Evolutionary conservation across 306 rosid genomes (phyloP).

Genomic region (Carpinus fangiana): DNA sequence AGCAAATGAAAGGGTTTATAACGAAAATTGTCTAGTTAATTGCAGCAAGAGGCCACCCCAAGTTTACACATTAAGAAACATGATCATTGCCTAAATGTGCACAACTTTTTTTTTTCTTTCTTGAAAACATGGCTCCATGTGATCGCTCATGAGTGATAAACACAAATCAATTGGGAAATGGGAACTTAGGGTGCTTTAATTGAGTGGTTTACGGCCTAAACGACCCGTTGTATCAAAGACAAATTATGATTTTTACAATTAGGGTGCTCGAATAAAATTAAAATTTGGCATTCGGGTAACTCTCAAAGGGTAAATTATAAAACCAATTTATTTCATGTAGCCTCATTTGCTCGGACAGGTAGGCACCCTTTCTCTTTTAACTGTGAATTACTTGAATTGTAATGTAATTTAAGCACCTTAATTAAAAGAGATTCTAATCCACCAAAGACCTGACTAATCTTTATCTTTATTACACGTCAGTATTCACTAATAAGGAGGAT

Average conservation of each 20-base stretch:
- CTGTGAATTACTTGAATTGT: too few relatives aligned
- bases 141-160: not conserved
- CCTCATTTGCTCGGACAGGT: too few relatives aligned
- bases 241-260: not conserved
- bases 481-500: not conserved
- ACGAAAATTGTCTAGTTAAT: not conserved
- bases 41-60: not conserved
- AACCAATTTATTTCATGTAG: too few relatives aligned
- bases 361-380: too few relatives aligned
- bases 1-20: slow-evolving; percentile 9
- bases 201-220: not conserved
- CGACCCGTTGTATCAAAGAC: not conserved
- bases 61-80: slow-evolving; percentile 5
- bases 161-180: not conserved
- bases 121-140: not conserved
- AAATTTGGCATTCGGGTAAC: too few relatives aligned
- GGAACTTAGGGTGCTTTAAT: not conserved
- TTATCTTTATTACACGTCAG: not conserved
- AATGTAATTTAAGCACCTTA: too few relatives aligned
- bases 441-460: too few relatives aligned
- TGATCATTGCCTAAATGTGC: slow-evolving; percentile 5
- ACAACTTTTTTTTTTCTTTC: not conserved
- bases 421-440: too few relatives aligned
- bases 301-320: too few relatives aligned
- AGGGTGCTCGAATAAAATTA: too few relatives aligned